Evolutionary conservation across 192 early-diverging fungal genomes (phyloP), one percentile per base, ranked within the genome.

Genomic region (Mortierella antarctica): DNA sequence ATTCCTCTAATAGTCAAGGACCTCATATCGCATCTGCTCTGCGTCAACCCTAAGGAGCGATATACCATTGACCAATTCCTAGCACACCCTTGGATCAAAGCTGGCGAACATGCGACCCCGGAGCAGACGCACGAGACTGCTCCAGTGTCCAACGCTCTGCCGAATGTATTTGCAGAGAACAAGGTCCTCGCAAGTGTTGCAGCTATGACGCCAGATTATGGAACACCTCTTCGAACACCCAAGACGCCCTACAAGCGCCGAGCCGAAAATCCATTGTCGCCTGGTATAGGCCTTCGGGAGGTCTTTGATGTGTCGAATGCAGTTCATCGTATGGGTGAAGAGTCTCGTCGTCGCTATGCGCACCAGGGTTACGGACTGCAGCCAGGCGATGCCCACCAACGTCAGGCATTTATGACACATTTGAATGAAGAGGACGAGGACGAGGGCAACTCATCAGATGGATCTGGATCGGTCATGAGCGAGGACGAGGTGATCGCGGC

Each of bases 11-110:
- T 31, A 87, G 90, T 90, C 71, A 93, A 93, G 83, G 91, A 96
- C 73, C 82, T 96, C 21, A 87, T 96, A 44, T 76, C 83, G 7
- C 85, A 89, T 68, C 81, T 94, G 61, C 81, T 96, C 5, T 88
- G 87, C 47, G 91, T 96, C 9, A 88, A 93, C 58, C 92, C 94
- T 2, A 80, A 83, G 11, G 83, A 88, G 62, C 88, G 94, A 39
- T 93, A 90, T 83, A 95, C 92, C 0, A 92, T 96, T 51, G 89
- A 93, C 23, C 88, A 94, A 70, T 92, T 95, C 83, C 87, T 95
- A 68, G 86, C 84, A 23, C 94, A 95, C 66, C 94, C 94, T 31
- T 95, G 94, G 94, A 83, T 93, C 54, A 82, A 83, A 50, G 72
- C 81, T 56, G 75, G 82, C 45, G 84, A 82, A 31, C 3, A 31